Base-by-base conservation (phyloP, 176 grass and related monocot genomes). In the Juncus inflexus region DNA sequence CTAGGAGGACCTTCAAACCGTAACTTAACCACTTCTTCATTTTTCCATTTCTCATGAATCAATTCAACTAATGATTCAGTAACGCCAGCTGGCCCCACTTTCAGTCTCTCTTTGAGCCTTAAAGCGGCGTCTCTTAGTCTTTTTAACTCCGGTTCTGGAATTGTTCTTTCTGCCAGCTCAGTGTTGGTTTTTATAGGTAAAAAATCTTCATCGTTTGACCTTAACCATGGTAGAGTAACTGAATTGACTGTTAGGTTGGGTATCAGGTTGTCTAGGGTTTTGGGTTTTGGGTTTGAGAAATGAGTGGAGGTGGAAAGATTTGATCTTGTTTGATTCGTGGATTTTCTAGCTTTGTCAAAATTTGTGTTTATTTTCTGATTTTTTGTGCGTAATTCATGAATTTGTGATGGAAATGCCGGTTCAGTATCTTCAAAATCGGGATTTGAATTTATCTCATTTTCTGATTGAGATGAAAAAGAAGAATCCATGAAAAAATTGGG, bases 21-120 rank as follows among this genome's bases (percentile, higher is more conserved):
- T 85, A 97, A 62, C 59, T 97, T 97, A 62, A 88, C 82, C 62
- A 97, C 87, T 76, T 97, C 92, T 2, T 74, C 70, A 63, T 86
- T 71, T 74, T 69, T 81, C 87, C 87, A 97, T 70, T 86, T 91
- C 62, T 54, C 60, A 58, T 91, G 92, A 68, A 97, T 86, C 11
- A 15, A 82, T 67, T 97, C 78, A 40, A 91, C 84, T 41, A 96
- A 3, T 36, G 69, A 43, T 61, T 91, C 81, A 58, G 87, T 91
- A 16, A 97, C 82, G 42, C 92, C 92, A 64, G 82, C 92, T 40
- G 92, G 72, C 35, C 92, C 92, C 62, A 97, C 58, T 60, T 79
- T 89, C 75, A 91, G 87, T 71, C 87, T 96, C 62, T 96, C 87
- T 77, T 89, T 97, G 82, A 97, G 91, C 71, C 92, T 97, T 58